These are phyloP conservation scores for Metschnikowia continentalis DNA, from an alignment of 805 yeast species.

Conservation along the genomic window DNA sequence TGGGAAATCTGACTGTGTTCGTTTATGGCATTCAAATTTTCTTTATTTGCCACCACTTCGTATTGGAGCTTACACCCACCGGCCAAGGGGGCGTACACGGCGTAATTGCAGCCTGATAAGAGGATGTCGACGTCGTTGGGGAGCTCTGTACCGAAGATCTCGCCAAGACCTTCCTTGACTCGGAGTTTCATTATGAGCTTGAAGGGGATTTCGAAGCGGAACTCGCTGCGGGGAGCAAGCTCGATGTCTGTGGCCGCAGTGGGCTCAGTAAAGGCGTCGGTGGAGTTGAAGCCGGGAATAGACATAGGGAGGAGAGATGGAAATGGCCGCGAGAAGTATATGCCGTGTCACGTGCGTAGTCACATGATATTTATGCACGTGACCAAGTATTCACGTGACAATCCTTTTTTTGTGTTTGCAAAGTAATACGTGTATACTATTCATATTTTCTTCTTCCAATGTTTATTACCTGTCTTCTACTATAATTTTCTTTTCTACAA, in stretches of 20 bases:
- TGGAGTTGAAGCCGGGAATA: constrained; percentile 14
- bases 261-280: background rate
- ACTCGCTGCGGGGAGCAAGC: constrained; percentile 50
- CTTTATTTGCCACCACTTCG: constrained; percentile 23
- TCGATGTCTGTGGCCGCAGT: constrained; percentile 18
- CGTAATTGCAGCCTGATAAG: constrained; percentile 36
- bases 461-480: too few relatives aligned
- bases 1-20: constrained; percentile 46
- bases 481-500: too few relatives aligned
- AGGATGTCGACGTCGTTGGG: constrained; percentile 57
- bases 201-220: constrained; percentile 70
- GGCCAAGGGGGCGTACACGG: constrained; percentile 41
- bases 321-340: too few relatives aligned
- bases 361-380: background rate
- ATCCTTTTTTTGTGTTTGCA: too few relatives aligned
- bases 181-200: constrained; percentile 48
- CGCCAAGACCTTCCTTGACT: constrained; percentile 69
- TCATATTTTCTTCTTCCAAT: too few relatives aligned
- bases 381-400: too few relatives aligned
- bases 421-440: too few relatives aligned
- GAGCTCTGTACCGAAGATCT: constrained; percentile 89
- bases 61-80: constrained; percentile 64
- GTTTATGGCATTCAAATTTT: constrained; percentile 21
- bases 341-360: background rate
- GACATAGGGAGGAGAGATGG: constrained; percentile 8